Evolutionary conservation across 1,284 basidiomycete species (phyloP), one percentile per base, ranked within the genome.

Genomic region (Leccinum pachyderme): DNA sequence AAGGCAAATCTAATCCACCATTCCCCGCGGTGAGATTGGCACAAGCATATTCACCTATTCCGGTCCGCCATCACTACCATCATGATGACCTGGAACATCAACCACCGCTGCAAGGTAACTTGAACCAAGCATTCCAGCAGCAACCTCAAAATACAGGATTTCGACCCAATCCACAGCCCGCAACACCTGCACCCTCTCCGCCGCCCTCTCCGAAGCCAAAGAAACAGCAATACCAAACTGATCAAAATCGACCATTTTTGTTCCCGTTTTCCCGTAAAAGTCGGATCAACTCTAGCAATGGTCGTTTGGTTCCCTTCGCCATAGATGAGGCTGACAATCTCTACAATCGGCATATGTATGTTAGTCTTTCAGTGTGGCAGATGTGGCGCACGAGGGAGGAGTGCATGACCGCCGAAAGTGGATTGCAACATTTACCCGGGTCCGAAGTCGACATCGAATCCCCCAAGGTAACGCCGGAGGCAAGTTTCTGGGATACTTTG

Each of bases 151-250:
- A 70, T 56, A 72, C 73, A 1, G 73, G 73, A 24, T 84, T 80
- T 63, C 78, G 83, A 31, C 71, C 74, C 22, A 76, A 78, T 33
- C 81, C 80, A 18, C 88, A 91, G 65, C 82, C 90, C 5, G 82
- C 84, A 12, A 95, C 92, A 3, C 95, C 93, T 1, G 93, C 92
- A 25, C 95, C 95, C 3, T 86, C 93, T 0, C 95, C 95, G 0
- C 89, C 93, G 2, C 89, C 90, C 0, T 87, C 88, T 24, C 87
- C 86, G 15, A 97, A 96, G 68, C 93, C 92, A 7, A 98, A 98
- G 78, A 98, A 98, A 72, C 94, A 96, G 68, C 95, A 98, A 69
- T 99, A 95, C 72, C 97, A 99, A 72, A 99, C 97, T 0, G 97
- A 99, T 70, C 97, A 97, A 68, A 87, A 77, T 32, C 81, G 93